Evolutionary conservation across 1,284 basidiomycete species (phyloP).

Genomic region (Pseudozyma sp.): DNA sequence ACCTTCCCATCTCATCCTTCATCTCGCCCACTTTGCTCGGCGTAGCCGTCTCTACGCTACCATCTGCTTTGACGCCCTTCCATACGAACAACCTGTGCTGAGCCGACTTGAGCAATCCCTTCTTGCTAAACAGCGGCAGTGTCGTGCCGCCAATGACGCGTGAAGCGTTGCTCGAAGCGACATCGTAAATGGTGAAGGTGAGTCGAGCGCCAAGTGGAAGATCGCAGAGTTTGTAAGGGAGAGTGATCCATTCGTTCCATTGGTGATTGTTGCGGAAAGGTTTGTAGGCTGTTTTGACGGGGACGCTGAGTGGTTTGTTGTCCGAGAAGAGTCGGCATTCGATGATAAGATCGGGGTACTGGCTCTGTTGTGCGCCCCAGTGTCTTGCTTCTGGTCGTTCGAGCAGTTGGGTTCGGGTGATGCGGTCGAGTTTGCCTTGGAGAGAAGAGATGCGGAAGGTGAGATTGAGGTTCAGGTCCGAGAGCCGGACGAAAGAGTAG

Average conservation of each 20-base stretch:
- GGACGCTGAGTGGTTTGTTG: slow-evolving; percentile 90
- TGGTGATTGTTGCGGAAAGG: slow-evolving; percentile 73
- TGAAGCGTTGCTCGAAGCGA: slow-evolving; percentile 75
- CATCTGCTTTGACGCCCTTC: slow-evolving; percentile 85
- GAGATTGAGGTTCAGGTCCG: slow-evolving; percentile 55
- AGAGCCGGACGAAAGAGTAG: slow-evolving; percentile 62
- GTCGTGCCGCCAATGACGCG: slow-evolving; percentile 86
- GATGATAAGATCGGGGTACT: slow-evolving; percentile 89
- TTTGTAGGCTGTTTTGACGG: slow-evolving; percentile 91
- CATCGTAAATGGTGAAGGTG: slow-evolving; percentile 94
- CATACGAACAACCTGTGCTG: slow-evolving; percentile 87
- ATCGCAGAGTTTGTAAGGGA: slow-evolving; percentile 91
- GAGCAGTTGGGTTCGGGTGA: slow-evolving; percentile 43
- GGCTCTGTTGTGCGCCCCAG: slow-evolving; percentile 64
- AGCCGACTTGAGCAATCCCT: slow-evolving; percentile 81
- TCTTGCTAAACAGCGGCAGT: slow-evolving; percentile 88
- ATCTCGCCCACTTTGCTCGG: slow-evolving; percentile 71
- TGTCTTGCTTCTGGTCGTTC: slow-evolving; percentile 40
- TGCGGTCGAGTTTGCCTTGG: slow-evolving; percentile 51
- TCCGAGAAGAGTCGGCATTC: slow-evolving; percentile 90
- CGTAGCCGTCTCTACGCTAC: slow-evolving; percentile 81
- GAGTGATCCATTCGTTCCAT: slow-evolving; percentile 93
- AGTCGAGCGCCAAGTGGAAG: slow-evolving; percentile 88
- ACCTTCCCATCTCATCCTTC: slow-evolving; percentile 88
- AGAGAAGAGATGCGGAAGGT: slow-evolving; percentile 56